Evolutionary conservation across 2,329 filamentous ascomycete species (phyloP), one percentile per base, ranked within the genome.

Genomic region (Colletotrichum australisinense): DNA sequence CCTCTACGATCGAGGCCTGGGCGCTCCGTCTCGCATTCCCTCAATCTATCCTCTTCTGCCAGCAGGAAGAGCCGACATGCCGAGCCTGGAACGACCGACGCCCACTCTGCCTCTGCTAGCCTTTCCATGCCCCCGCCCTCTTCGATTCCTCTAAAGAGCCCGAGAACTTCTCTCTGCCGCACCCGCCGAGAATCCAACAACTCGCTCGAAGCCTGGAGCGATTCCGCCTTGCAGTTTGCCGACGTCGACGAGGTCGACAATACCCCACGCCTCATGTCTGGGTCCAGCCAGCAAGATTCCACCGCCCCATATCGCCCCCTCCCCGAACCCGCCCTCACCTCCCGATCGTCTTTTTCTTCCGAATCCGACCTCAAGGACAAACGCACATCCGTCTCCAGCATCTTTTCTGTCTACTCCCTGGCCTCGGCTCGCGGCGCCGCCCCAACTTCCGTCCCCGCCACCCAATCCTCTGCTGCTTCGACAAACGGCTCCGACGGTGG

Each of bases 361-460:
- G 87, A 89, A 24, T 78, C 81, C 26, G 85, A 92, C 52, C 86
- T 86, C 57, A 93, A 94, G 78, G 90, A 93, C 63, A 93, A 94
- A 78, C 90, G 93, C 63, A 86, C 93, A 79, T 95, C 93, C 28
- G 88, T 93, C 73, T 94, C 92, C 8, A 95, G 93, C 1, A 84
- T 94, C 65, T 93, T 93, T 79, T 95, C 93, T 1, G 84, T 94
- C 63, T 93, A 93, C 79, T 94, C 93, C 38, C 83, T 93, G 28
- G 89, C 90, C 57, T 93, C 92, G 6, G 89, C 86, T 66, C 88
- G 88, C 58, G 88, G 86, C 38, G 84, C 86, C 32, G 72, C 80
- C 19, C 81, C 84, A 69, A 88, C 88, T 75, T 93, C 92, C 3
- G 89, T 86, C 66, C 88, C 88, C 56, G 88, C 86, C 35, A 83